phyloP scores from a whole-genome alignment of 2,329 filamentous ascomycete species.

The Colletotrichum lentis region DNA sequence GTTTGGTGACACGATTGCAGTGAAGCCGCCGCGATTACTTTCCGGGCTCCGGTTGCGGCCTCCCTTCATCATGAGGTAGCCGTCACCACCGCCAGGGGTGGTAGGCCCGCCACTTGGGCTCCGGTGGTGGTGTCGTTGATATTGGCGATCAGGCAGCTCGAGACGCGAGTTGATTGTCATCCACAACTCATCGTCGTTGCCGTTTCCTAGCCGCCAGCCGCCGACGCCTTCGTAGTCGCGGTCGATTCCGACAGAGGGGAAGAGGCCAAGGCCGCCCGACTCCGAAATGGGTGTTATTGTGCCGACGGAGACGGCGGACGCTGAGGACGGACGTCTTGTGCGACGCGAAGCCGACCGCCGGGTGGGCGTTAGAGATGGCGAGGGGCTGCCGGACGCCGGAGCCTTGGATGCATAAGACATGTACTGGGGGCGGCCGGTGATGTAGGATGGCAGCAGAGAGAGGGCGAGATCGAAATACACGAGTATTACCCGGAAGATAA shows the following conservation, averaged over 20 bases:
- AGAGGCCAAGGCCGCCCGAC: conserved; percentile 51
- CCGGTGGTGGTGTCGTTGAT: conserved; percentile 54
- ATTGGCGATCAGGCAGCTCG: conserved; percentile 56
- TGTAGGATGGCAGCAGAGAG: conserved; percentile 64
- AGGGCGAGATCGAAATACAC: conserved; percentile 71
- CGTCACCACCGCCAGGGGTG: conserved; percentile 51
- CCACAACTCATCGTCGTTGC: conserved; percentile 57
- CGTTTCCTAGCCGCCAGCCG: conserved; percentile 60
- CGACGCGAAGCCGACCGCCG: conserved; percentile 31
- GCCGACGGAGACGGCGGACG: conserved; percentile 23
- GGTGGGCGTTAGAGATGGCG: conserved; percentile 37
- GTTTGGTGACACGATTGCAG: conserved; percentile 51
- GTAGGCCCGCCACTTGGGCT: conserved; percentile 52
- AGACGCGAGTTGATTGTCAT: conserved; percentile 62
- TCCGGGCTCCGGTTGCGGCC: conserved; percentile 50
- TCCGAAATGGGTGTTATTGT: conserved; percentile 39
- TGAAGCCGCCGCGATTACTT: conserved; percentile 39
- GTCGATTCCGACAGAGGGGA: conserved; percentile 59
- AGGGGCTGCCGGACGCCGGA: conserved; percentile 35
- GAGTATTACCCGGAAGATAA: conserved; percentile 67
- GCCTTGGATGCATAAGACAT: conserved; percentile 44
- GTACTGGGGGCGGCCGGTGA: conserved; percentile 53
- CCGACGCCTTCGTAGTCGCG: conserved; percentile 68
- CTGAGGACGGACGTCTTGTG: conserved; percentile 26
- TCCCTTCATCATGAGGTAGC: conserved; percentile 56